A percentile compares a stretch with the other conserved stretches of the same genome.
phyloP scores from a whole-genome alignment of 139 green algal genomes.

The Desmodesmus armatus region DNA sequence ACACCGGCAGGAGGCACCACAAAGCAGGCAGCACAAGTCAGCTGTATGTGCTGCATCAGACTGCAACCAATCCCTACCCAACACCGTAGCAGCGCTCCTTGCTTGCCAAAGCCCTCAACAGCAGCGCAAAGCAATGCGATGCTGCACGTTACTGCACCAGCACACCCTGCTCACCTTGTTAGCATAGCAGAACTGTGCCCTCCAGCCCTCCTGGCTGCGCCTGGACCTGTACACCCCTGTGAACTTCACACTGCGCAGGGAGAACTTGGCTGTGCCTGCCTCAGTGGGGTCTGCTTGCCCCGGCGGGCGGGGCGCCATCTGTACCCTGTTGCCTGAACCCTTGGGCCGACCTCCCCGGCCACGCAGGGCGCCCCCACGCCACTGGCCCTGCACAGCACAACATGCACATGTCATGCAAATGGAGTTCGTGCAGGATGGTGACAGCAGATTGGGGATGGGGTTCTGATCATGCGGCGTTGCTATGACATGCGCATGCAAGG shows the following conservation, averaged over 20 bases:
- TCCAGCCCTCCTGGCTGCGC: constrained; percentile 26
- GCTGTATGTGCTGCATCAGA: no score
- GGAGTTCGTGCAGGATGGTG: not conserved
- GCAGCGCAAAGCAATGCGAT: no score
- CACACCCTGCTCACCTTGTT: constrained; percentile 37
- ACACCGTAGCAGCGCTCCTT: no score
- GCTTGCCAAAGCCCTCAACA: no score
- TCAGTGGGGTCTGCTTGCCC: no score
- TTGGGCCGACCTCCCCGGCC: constrained; percentile 13
- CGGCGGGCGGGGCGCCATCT: constrained; percentile 39
- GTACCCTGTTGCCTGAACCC: constrained; percentile 19
- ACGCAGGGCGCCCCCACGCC: not conserved
- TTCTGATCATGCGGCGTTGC: not conserved
- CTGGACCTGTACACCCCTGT: constrained; percentile 39
- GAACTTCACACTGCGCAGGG: constrained; percentile 20
- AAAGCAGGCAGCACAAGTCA: no score
- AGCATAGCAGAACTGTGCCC: constrained; percentile 40
- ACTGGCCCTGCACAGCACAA: not conserved
- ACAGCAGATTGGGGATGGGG: not conserved
- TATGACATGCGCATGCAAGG: no score
- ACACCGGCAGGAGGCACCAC: not conserved
- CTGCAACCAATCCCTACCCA: no score
- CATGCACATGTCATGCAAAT: not conserved
- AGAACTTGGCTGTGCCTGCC: constrained; percentile 3
- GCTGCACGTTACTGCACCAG: no score